Base-by-base conservation (phyloP, 2,329 filamentous ascomycete species). In the Dryadomyces quercus-mongolicae region DNA sequence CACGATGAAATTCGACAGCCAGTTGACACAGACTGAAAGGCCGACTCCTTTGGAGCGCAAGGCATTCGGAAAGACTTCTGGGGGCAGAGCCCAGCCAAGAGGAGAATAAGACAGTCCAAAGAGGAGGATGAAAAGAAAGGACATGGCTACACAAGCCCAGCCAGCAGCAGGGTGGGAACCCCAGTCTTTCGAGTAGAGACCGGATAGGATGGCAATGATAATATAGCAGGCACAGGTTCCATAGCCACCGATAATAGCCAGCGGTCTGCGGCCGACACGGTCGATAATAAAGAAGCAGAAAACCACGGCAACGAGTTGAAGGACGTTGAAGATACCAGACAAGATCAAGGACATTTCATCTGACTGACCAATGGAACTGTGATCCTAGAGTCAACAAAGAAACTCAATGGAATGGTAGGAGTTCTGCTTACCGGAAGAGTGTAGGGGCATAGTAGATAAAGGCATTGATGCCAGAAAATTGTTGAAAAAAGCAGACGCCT, bases 361-460 rank as follows among this genome's bases (percentile, higher is more conserved):
- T 5, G 13, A 12, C 46, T 49, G 25, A 8, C 22, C 46, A 16
- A 52, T 15, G 10, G 25, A 31, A 4, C 25, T 31, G 25, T 31
- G 25, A 31, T 31, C 25, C 8, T 31, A 31, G 25, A 31, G 25
- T 4, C 4, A 31, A 31, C 25, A 5, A 31, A 31, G 25, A 8
- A 31, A 31, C n/a, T n/a, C n/a, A n/a, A n/a, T n/a, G n/a, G 25
- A 31, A 31, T 31, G 4, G 25, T 31, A n/a, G n/a, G n/a, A n/a
- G 25, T 5, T 31, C 4, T 31, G 8, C 25, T 31, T n/a, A 5
- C 12, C 36, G 71, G 73, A 94, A 86, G 81, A 94, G 93, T 56
- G 85, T 81, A 46, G 86, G 89, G 40, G 86, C 88, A 73, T 84
- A 88, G 73, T 88, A 86, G 75, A 90, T 92, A 75, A 93, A 87